Evolutionary conservation across 495 filamentous ascomycete species (phyloP).

Genomic region (Tuber umbilicatum): DNA sequence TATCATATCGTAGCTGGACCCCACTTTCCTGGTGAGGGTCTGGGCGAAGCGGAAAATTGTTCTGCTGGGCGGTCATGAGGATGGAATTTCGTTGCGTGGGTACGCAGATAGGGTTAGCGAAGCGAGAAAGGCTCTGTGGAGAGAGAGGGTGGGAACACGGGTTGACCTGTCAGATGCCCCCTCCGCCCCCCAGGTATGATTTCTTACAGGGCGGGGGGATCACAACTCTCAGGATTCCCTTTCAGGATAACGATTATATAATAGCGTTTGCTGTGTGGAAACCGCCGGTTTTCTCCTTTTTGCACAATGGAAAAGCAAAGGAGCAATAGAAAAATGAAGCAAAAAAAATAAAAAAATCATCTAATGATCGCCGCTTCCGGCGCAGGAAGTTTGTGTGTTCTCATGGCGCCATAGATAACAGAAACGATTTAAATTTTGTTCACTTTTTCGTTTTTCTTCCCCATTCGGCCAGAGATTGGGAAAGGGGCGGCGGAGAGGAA

Average conservation of each 20-base stretch:
- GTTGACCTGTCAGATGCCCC: slow-evolving; percentile 37
- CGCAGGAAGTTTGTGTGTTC: neutral
- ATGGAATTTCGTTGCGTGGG: slow-evolving; percentile 28
- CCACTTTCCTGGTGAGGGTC: slow-evolving; percentile 29
- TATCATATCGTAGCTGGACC: slow-evolving; percentile 15
- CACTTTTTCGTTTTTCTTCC: neutral
- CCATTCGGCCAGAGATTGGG: neutral
- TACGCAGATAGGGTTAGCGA: slow-evolving; percentile 10
- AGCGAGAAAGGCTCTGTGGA: slow-evolving; percentile 11
- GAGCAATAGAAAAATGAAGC: neutral
- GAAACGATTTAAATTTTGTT: neutral
- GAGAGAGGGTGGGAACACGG: slow-evolving; percentile 30
- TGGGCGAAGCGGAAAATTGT: slow-evolving; percentile 35
- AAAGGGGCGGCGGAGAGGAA: neutral
- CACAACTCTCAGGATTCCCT: slow-evolving; percentile 13
- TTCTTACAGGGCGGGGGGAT: slow-evolving; percentile 9
- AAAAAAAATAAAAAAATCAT: neutral
- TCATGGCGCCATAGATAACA: neutral
- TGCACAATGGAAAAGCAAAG: neutral
- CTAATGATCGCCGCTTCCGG: neutral
- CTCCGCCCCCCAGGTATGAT: neutral
- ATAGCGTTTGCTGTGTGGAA: slow-evolving; percentile 18
- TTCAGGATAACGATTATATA: slow-evolving; percentile 28
- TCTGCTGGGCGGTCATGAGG: slow-evolving; percentile 34
- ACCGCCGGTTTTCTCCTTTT: slow-evolving; percentile 19